phyloP scores from a whole-genome alignment of 257 asterid species.

The Solanum okadae region DNA sequence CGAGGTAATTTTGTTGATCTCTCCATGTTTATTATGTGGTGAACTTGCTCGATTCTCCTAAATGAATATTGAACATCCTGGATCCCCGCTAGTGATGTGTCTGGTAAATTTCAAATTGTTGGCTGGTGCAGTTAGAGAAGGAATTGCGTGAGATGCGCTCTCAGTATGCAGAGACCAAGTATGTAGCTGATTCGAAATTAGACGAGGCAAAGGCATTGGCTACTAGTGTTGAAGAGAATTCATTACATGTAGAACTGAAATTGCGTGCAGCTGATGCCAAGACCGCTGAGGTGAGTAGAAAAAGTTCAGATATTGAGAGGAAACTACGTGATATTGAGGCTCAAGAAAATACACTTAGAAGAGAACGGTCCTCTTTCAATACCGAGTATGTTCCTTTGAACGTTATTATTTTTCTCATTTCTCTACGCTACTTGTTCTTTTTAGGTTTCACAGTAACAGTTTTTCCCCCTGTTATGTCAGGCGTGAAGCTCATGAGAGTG shows the following conservation, averaged over 20 bases:
- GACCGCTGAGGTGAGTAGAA: constrained; percentile 88
- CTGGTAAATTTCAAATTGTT: not conserved
- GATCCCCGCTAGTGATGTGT: not conserved
- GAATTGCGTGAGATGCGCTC: constrained; percentile 76
- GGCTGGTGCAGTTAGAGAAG: constrained; percentile 73
- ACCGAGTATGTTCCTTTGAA: constrained; percentile 48
- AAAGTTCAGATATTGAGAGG: constrained; percentile 78
- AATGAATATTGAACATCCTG: not conserved
- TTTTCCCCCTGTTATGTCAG: constrained; percentile 17
- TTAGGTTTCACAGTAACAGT: not conserved
- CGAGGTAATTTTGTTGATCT: not conserved
- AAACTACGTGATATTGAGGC: constrained; percentile 56
- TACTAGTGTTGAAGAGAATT: constrained; percentile 69
- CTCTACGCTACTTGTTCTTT: not conserved
- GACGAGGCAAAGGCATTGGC: constrained; percentile 69
- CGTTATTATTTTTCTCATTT: not conserved
- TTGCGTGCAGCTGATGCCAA: constrained; percentile 82
- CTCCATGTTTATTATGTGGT: not conserved
- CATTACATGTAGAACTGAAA: constrained; percentile 85
- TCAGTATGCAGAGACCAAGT: constrained; percentile 79
- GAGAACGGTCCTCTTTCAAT: constrained; percentile 63
- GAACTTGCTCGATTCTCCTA: not conserved
- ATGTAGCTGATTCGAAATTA: constrained; percentile 72
- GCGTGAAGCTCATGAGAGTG: constrained; percentile 57
- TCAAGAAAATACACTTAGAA: constrained; percentile 74